Conservation (phyloP, 108 stramenopile species). For the Fragilaria crotonensis region DNA sequence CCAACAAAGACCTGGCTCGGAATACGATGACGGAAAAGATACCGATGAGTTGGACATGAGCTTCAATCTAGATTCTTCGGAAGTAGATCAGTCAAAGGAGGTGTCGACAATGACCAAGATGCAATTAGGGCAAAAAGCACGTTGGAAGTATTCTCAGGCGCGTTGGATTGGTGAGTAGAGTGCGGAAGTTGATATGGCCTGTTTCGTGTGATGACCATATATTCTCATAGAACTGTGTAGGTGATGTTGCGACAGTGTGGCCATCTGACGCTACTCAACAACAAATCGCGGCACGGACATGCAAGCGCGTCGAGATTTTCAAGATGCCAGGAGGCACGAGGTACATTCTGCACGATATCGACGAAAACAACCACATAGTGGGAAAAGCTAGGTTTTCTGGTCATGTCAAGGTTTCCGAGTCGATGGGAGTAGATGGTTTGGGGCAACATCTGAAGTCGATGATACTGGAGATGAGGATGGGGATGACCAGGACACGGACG, state of each 20-base stretch:
- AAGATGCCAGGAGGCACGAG: constrained; percentile 84
- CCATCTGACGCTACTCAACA: constrained; percentile 59
- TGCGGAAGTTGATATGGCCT: not conserved
- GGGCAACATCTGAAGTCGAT: constrained; percentile 12
- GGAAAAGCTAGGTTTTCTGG: constrained; percentile 54
- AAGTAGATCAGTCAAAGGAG: not conserved
- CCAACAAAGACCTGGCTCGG: not conserved
- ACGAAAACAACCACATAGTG: constrained; percentile 45
- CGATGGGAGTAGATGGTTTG: constrained; percentile 35
- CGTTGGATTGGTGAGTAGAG: constrained; percentile 43
- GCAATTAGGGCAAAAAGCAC: constrained; percentile 6
- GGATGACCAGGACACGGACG: not conserved
- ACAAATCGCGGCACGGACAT: constrained; percentile 42
- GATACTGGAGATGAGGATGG: constrained; percentile 12
- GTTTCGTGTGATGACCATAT: not conserved
- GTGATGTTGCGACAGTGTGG: constrained; percentile 72
- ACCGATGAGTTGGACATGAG: constrained; percentile 7
- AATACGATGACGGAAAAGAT: constrained; percentile 5
- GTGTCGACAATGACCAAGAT: not conserved
- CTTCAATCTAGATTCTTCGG: not conserved
- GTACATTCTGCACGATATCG: constrained; percentile 79
- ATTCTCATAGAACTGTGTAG: constrained; percentile 15
- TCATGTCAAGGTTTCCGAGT: constrained; percentile 42
- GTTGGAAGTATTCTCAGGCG: constrained; percentile 34
- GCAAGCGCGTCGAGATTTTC: constrained; percentile 69